Evolutionary conservation across 208 protist genomes (phyloP).

Genomic region (Novymonas esmeraldas): DNA sequence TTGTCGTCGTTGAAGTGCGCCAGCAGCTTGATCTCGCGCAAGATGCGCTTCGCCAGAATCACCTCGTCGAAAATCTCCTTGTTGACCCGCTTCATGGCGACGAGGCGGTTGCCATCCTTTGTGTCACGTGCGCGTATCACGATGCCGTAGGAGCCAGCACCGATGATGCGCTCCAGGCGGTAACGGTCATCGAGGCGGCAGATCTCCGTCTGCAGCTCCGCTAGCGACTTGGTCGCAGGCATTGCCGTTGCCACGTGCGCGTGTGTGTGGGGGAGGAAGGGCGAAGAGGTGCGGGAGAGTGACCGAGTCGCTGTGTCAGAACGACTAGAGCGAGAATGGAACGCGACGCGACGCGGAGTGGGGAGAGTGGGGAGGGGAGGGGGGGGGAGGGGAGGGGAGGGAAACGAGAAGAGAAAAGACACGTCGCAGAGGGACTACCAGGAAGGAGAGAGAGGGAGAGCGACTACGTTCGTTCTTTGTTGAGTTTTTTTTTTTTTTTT

Average conservation of each 20-base stretch:
- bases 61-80: conserved; percentile 95
- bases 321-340: too few relatives aligned
- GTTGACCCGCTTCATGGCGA: conserved; percentile 95
- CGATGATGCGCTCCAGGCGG: conserved; percentile 89
- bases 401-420: conserved; percentile 4
- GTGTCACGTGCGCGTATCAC: conserved; percentile 86
- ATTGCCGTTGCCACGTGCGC: conserved; percentile 8
- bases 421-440: too few relatives aligned
- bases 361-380: too few relatives aligned
- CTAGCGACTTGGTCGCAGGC: conserved; percentile 46
- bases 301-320: too few relatives aligned
- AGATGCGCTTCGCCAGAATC: conserved; percentile 92
- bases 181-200: conserved; percentile 84
- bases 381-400: not conserved
- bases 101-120: conserved; percentile 66
- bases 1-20: conserved; percentile 92
- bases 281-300: too few relatives aligned
- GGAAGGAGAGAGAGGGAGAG: too few relatives aligned
- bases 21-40: conserved; percentile 96
- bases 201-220: conserved; percentile 85
- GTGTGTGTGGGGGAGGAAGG: not conserved
- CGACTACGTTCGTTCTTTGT: too few relatives aligned
- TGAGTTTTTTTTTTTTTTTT: too few relatives aligned
- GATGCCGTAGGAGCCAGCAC: conserved; percentile 90
- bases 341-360: too few relatives aligned